Conservation (phyloP, 2,329 filamentous ascomycete genomes). For the Aspergillus glaucus region DNA sequence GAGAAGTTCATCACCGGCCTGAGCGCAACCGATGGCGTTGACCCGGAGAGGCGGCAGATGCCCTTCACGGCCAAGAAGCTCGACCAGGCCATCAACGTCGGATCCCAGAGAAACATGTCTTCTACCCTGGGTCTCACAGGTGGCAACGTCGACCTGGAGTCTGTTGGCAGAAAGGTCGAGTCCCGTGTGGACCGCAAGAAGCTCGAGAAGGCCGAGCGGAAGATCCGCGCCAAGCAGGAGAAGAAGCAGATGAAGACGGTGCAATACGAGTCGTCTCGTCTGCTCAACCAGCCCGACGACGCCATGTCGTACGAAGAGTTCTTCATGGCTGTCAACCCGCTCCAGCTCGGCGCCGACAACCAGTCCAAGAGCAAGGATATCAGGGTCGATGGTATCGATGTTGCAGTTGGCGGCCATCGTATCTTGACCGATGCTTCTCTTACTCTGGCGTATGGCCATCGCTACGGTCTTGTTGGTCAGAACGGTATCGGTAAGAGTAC, state of each 20-base stretch:
- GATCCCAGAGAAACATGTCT: conserved; percentile 89
- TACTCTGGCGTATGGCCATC: conserved; percentile 82
- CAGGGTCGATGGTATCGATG: conserved; percentile 93
- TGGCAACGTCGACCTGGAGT: conserved; percentile 83
- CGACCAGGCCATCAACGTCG: conserved; percentile 91
- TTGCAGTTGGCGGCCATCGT: conserved; percentile 80
- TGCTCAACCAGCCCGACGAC: conserved; percentile 76
- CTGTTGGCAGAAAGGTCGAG: conserved; percentile 86
- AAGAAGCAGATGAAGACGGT: conserved; percentile 98
- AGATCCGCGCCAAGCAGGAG: conserved; percentile 96
- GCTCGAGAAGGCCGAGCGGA: conserved; percentile 95
- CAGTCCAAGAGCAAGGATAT: conserved; percentile 94
- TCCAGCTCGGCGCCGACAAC: conserved; percentile 69
- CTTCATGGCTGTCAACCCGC: conserved; percentile 98
- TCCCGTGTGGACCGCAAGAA: conserved; percentile 98
- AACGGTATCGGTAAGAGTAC: conserved; percentile 99
- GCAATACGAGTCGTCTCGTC: conserved; percentile 88
- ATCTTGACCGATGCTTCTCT: conserved; percentile 88
- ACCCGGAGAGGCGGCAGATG: conserved; percentile 61
- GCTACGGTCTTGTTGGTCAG: conserved; percentile 96
- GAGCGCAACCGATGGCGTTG: conserved; percentile 62
- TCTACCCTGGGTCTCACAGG: conserved; percentile 85
- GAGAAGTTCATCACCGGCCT: conserved; percentile 84
- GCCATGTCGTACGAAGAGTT: conserved; percentile 97
- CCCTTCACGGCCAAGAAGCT: conserved; percentile 75